These are phyloP conservation scores for Linum tenue DNA, from an alignment of 345 rosid species.

Conservation along the genomic window DNA sequence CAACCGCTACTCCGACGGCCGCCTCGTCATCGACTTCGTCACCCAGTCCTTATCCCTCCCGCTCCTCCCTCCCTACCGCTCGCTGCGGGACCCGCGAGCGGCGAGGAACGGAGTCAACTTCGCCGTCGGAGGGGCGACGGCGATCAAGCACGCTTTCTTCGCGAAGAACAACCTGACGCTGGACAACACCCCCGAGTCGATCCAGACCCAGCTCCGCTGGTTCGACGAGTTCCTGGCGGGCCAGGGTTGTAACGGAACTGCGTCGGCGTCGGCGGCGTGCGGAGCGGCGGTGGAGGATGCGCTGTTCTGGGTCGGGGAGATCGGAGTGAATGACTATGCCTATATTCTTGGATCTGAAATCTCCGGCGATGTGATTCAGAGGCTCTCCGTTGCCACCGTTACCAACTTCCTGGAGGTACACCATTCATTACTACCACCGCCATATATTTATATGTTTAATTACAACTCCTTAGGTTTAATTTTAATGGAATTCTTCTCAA, in stretches of 20 bases:
- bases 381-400: constrained; percentile 36
- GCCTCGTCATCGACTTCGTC: constrained; percentile 77
- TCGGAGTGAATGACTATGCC: constrained; percentile 86
- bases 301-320: constrained; percentile 89
- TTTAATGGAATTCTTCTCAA: too few species aligned
- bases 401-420: constrained; percentile 49
- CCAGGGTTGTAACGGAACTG: constrained; percentile 31
- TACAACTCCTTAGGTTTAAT: too few species aligned
- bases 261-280: constrained; percentile 25
- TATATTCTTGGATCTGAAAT: constrained; percentile 53
- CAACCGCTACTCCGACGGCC: constrained; percentile 85
- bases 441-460: too few species aligned
- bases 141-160: constrained; percentile 65
- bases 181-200: constrained; percentile 61
- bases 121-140: constrained; percentile 89
- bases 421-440: too few species aligned
- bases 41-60: constrained; percentile 59
- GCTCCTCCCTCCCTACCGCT: constrained; percentile 54
- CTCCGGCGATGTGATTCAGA: constrained; percentile 38
- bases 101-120: constrained; percentile 34
- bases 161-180: constrained; percentile 57
- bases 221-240: constrained; percentile 45
- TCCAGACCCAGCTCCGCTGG: constrained; percentile 64
- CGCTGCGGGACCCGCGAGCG: constrained; percentile 33
- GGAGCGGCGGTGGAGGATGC: constrained; percentile 39